Base-by-base conservation (phyloP, 2,329 filamentous ascomycete species). In the Pseudogymnoascus sp. region DNA sequence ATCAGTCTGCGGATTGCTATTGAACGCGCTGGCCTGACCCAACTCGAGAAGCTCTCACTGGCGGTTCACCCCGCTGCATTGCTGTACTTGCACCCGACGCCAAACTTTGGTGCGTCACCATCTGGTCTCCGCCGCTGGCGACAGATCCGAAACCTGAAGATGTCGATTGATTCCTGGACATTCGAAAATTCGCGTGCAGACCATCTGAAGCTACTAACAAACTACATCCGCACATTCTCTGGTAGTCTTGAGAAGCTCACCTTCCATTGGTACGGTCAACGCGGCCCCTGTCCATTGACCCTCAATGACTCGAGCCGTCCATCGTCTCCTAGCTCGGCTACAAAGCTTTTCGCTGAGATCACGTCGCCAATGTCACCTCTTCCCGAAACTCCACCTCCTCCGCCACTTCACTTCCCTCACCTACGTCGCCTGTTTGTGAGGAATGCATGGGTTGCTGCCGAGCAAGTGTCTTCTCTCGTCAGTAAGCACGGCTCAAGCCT, bases 1-100 rank as follows among this genome's bases (percentile, higher is more conserved):
- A 91, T 95, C 71, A 94, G 90, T 65, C 76, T 96, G 61, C 87
- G 91, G 65, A 91, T 96, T 65, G 88, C 91, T 11, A 75, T 95
- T 30, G 91, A 96, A 76, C 82, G 87, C 60, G 83, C 86, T 8
- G 83, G 85, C 1, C 75, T 94, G 57, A 77, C 77, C 58, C 81
- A 79, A 62, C 81, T 96, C 12, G 77, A 80, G 64, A 87, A 86
- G 63, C 79, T 96, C 2, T 88, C 88, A 0, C 80, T 96, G 1
- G 83, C 84, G 1, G 82, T 96, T 8, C 90, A 96, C 67, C 85
- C 90, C 0, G 82, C 84, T 1, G 88, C 87, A 6, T 83, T 95
- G 59, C 81, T 88, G 66, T 93, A 94, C 71, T 80, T 96, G 18
- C 87, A 89, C 60, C 87, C 90, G 64, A 78, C 84, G 65, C 80